Evolutionary conservation across 768 basidiomycete species (phyloP), one percentile per base, ranked within the genome.

Genomic region (Mycena leptocephala): DNA sequence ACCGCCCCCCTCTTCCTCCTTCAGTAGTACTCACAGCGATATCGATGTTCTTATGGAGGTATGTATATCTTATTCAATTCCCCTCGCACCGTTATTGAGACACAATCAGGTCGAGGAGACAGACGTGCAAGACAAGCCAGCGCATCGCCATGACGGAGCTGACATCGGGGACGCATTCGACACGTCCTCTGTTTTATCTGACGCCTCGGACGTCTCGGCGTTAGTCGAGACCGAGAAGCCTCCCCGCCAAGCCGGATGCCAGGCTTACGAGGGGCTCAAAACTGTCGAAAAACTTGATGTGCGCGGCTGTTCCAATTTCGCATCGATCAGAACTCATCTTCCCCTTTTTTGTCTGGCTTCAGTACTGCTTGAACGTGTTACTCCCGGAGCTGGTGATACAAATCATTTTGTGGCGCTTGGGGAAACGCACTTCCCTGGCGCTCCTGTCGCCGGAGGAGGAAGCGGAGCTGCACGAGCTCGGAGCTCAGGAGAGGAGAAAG

Each of bases 291-390:
- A 92, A 79, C 81, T 91, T 20, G 90, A 91, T 64, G 92, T 90
- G 75, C 79, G 90, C 39, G 20, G 33, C 37, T 18, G 72, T 69
- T 32, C 32, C 26, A 48, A 58, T 30, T 62, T 48, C 11, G 35
- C 30, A 24, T 24, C 7, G 13, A n/a, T 37, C 35, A 2, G 2
- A 39, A 39, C 59, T 62, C 13, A 48, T 6, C 24, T 63, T 58
- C 64, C 43, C 26, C 41, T 20, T 22, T 33, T 16, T 48, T n/a
- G 46, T 30, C 41, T 68, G 56, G 3, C 28, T 58, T 46, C 35
- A 95, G 94, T 96, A 95, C 77, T 95, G 94, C 80, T 83, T 90
- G 43, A 92, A 93, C 73, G 88, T 96, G 35, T 89, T 96, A 14
- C 87, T 95, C 6, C 93, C 92, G 3, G 95, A 95, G 82, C 89